Conservation (phyloP, 2,329 filamentous ascomycete genomes). For the Trichoderma citrinoviride region DNA sequence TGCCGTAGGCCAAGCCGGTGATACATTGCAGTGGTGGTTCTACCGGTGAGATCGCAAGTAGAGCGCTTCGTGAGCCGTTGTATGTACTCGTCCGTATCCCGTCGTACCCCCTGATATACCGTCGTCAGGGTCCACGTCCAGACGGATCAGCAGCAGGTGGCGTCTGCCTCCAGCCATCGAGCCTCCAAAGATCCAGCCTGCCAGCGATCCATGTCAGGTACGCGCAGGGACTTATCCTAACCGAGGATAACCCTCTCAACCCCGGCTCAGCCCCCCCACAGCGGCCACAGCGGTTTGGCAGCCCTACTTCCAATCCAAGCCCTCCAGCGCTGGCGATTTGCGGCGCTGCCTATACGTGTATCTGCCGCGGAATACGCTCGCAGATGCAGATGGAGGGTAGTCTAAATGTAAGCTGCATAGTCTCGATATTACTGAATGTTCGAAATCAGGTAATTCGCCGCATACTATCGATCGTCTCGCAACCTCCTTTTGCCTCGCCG, state of each 20-base stretch:
- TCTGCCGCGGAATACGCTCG: background rate
- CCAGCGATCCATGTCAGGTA: slow-evolving; percentile 5
- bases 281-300: background rate
- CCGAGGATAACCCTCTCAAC: slow-evolving; percentile 1
- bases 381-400: background rate
- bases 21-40: no score
- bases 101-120: no score
- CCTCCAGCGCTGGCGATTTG: background rate
- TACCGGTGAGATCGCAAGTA: no score
- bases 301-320: background rate
- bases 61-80: no score
- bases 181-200: no score
- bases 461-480: no score
- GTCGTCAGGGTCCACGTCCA: no score
- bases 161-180: background rate
- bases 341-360: background rate
- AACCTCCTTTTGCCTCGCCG: background rate
- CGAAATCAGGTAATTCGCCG: background rate
- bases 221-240: background rate
- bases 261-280: slow-evolving; percentile 3
- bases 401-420: background rate
- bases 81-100: no score
- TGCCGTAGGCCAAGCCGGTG: no score
- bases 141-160: background rate
- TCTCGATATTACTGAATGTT: background rate